Conservation (phyloP, 2,329 filamentous ascomycete genomes). For the Penicillium sp. region DNA sequence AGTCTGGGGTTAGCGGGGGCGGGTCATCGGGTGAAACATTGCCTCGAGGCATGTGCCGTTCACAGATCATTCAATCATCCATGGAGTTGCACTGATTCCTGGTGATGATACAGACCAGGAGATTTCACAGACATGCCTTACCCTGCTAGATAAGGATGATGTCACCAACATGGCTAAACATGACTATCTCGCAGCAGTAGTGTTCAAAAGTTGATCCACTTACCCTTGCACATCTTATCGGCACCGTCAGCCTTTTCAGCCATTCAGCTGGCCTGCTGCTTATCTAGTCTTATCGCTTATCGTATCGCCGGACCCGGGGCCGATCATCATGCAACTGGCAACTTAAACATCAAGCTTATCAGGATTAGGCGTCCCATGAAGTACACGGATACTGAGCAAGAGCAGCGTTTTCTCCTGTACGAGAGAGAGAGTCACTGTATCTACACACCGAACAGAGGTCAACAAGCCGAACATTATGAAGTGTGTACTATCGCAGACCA, state of each 20-base stretch:
- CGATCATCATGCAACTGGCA: neutral
- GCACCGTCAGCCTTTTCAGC: neutral
- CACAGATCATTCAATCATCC: neutral
- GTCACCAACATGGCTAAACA: neutral
- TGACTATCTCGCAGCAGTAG: no score
- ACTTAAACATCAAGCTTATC: neutral
- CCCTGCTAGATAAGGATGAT: neutral
- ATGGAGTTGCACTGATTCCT: neutral
- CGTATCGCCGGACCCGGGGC: neutral
- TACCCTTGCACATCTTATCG: neutral
- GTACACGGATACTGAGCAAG: no score
- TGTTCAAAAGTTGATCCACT: no score
- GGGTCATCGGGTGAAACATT: neutral
- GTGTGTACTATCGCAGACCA: no score
- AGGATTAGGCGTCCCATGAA: no score
- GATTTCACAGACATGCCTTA: neutral
- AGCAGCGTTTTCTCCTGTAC: no score
- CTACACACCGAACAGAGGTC: no score
- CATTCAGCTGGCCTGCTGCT: neutral
- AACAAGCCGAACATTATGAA: no score
- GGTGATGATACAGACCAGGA: neutral
- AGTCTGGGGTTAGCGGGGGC: slow-evolving; percentile 2
- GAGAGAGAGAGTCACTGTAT: no score
- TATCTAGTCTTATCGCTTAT: neutral
- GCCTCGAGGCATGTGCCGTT: neutral